Conservation (phyloP, 805 yeast genomes). For the Cyberlindnera sargentensis region DNA sequence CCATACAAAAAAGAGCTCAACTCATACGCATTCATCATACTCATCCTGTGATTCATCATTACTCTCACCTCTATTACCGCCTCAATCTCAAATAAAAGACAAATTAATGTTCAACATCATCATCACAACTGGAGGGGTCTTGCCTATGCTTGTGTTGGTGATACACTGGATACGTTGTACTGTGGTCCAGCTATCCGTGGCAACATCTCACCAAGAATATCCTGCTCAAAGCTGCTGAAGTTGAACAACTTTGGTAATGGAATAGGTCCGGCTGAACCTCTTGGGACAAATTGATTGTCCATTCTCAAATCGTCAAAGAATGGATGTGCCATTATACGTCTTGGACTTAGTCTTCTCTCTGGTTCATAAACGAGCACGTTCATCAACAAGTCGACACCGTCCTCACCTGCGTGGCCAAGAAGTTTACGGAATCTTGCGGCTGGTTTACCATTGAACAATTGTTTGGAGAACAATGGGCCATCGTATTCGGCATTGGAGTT, state of each 20-base stretch:
- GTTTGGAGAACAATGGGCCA: conserved; percentile 66
- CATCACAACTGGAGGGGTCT: too few relatives aligned
- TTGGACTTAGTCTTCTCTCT: conserved; percentile 69
- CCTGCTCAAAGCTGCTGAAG: conserved; percentile 63
- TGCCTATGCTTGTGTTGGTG: too few relatives aligned
- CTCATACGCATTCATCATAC: too few relatives aligned
- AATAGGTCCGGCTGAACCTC: conserved; percentile 40
- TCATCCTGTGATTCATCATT: too few relatives aligned
- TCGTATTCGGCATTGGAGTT: conserved; percentile 69
- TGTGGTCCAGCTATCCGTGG: conserved; percentile 11
- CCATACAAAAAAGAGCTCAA: too few relatives aligned
- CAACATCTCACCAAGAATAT: conserved; percentile 32
- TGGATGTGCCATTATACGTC: conserved; percentile 77
- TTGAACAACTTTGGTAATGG: conserved; percentile 49
- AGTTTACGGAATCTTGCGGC: conserved; percentile 55
- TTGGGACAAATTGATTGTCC: conserved; percentile 44
- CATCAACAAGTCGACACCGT: conserved; percentile 79
- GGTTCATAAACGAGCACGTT: conserved; percentile 88
- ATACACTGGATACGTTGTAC: neutral
- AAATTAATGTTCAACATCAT: too few relatives aligned
- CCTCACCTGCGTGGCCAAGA: conserved; percentile 72
- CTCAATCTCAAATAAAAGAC: too few relatives aligned
- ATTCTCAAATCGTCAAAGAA: conserved; percentile 83
- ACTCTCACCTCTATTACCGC: too few relatives aligned
- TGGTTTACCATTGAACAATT: conserved; percentile 50